Evolutionary conservation across 164 flowering plant genomes (phyloP).

Genomic region (Aristolochia contorta): DNA sequence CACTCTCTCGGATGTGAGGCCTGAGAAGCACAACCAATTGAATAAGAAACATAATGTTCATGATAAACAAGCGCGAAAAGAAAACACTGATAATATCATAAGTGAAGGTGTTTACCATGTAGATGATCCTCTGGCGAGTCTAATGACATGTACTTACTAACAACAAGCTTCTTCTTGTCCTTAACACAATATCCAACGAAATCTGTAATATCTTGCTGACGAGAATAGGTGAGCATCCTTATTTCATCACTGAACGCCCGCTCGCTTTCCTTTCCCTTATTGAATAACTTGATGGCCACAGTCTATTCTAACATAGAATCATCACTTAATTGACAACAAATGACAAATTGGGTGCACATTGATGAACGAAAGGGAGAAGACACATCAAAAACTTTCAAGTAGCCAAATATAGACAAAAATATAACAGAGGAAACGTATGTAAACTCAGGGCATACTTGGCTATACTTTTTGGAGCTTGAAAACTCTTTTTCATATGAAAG

Average conservation of each 20-base stretch:
- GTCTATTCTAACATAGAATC: not conserved
- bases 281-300: not conserved
- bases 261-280: not conserved
- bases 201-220: not conserved
- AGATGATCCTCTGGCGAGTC: not conserved
- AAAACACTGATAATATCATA: not conserved
- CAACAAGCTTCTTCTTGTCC: not conserved
- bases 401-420: not conserved
- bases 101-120: not conserved
- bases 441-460: too few relatives aligned
- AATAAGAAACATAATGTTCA: not conserved
- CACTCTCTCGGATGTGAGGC: not conserved
- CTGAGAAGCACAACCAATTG: not conserved
- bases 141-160: not conserved
- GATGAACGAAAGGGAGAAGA: not conserved
- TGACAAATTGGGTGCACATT: not conserved
- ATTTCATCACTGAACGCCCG: not conserved
- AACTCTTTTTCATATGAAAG: too few relatives aligned
- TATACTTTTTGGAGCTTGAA: too few relatives aligned
- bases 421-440: too few relatives aligned
- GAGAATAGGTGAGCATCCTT: not conserved
- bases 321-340: not conserved
- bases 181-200: not conserved
- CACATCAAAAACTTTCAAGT: not conserved
- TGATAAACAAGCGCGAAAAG: not conserved